Evolutionary conservation across 495 filamentous ascomycete species (phyloP).

Genomic region (Trichoderma asperelloides): DNA sequence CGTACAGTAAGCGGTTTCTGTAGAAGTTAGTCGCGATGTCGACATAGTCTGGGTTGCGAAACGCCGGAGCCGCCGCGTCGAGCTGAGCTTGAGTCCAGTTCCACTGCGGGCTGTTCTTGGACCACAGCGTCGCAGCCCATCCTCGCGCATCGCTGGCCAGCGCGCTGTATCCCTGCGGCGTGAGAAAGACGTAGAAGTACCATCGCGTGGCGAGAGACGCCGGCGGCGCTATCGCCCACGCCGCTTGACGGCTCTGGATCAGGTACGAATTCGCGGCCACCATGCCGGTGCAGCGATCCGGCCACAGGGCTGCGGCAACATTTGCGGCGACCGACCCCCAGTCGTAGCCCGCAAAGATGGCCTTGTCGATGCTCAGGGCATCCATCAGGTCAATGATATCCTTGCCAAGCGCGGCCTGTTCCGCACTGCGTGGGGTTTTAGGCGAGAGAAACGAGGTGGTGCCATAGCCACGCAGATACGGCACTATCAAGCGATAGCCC

Average conservation of each 20-base stretch:
- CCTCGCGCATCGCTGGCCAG: constrained; percentile 7
- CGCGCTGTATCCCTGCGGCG: constrained; percentile 11
- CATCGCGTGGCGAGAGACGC: constrained; percentile 8
- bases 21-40: constrained; percentile 11
- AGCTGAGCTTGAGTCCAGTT: constrained; percentile 10
- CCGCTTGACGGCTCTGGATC: constrained; percentile 5
- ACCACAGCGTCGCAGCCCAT: constrained; percentile 9
- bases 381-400: constrained; percentile 34
- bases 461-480: constrained; percentile 20
- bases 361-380: constrained; percentile 37
- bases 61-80: constrained; percentile 10
- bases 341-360: constrained; percentile 20
- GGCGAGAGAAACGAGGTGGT: constrained; percentile 17
- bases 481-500: constrained; percentile 22
- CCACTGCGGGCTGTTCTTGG: constrained; percentile 12
- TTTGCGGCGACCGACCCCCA: constrained; percentile 13
- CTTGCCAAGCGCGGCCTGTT: constrained; percentile 18
- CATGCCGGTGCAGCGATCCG: constrained; percentile 11
- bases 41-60: constrained; percentile 15
- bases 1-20: constrained; percentile 10
- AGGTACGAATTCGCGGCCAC: constrained; percentile 13
- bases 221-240: background rate
- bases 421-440: constrained; percentile 15
- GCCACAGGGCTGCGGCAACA: constrained; percentile 14
- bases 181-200: constrained; percentile 15